phyloP scores from a whole-genome alignment of 2,329 filamentous ascomycete species.

The Xylariaceae sp. region DNA sequence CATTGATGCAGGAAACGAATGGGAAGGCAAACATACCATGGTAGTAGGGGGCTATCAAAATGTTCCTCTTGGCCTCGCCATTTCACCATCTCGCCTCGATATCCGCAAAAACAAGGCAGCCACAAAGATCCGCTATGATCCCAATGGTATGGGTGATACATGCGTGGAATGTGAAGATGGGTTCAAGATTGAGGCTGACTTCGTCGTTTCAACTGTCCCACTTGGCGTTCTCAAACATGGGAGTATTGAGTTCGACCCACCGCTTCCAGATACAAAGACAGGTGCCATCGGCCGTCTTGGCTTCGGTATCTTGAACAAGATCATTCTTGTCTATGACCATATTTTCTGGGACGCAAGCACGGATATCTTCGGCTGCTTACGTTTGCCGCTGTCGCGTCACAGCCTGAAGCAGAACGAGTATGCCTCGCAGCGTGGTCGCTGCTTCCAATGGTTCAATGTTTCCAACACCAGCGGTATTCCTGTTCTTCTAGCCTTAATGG shows the following conservation, averaged over 20 bases:
- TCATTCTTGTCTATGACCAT: slow-evolving; percentile 82
- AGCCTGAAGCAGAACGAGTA: slow-evolving; percentile 81
- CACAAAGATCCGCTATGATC: slow-evolving; percentile 64
- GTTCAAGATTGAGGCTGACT: slow-evolving; percentile 73
- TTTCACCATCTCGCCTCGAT: slow-evolving; percentile 71
- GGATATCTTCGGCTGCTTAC: slow-evolving; percentile 91
- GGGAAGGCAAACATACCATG: slow-evolving; percentile 91
- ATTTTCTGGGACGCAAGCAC: slow-evolving; percentile 87
- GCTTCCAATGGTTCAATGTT: slow-evolving; percentile 98
- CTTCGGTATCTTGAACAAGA: slow-evolving; percentile 92
- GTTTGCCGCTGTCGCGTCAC: slow-evolving; percentile 63
- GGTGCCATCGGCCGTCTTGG: slow-evolving; percentile 79
- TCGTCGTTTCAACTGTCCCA: slow-evolving; percentile 84
- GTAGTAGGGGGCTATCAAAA: slow-evolving; percentile 92
- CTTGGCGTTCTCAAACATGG: slow-evolving; percentile 87
- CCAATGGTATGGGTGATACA: slow-evolving; percentile 46
- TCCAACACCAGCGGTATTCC: slow-evolving; percentile 84
- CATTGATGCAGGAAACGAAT: slow-evolving; percentile 96
- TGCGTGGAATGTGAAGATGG: slow-evolving; percentile 75
- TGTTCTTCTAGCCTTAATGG: slow-evolving; percentile 89
- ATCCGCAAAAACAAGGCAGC: slow-evolving; percentile 72
- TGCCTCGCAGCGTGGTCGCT: slow-evolving; percentile 72
- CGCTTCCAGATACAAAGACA: slow-evolving; percentile 81
- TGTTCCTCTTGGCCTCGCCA: slow-evolving; percentile 80
- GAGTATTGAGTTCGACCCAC: slow-evolving; percentile 78